phyloP scores from a whole-genome alignment of 805 yeast genomes.

The Nakazawaea wyomingensis region DNA sequence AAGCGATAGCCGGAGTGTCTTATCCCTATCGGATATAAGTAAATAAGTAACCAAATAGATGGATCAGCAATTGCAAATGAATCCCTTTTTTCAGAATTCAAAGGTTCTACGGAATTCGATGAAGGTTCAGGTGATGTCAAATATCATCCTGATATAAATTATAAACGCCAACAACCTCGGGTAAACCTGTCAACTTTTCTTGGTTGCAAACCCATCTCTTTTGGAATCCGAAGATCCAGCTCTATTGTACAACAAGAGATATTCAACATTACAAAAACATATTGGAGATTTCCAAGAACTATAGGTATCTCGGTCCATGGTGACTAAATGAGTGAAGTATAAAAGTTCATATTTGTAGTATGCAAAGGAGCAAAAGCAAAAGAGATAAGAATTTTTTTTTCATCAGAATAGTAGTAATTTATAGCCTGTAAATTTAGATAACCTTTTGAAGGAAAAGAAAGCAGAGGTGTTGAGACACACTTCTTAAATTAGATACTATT shows the following conservation, averaged over 20 bases:
- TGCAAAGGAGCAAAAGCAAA: no score
- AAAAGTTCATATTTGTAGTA: no score
- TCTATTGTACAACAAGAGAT: conserved; percentile 91
- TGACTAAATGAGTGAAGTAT: no score
- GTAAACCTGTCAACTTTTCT: conserved; percentile 92
- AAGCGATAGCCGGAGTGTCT: no score
- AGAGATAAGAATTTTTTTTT: neutral
- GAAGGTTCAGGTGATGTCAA: conserved; percentile 99
- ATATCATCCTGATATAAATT: conserved; percentile 99
- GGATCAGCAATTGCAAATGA: no score
- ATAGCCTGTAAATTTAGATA: no score
- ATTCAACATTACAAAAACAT: conserved; percentile 83
- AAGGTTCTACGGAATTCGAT: conserved; percentile 84
- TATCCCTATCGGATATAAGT: no score
- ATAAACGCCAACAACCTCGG: conserved; percentile 98
- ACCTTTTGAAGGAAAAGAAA: no score
- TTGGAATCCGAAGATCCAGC: conserved; percentile 99
- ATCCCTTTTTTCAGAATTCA: conserved; percentile 93
- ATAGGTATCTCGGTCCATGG: conserved; percentile 93
- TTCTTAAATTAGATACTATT: no score
- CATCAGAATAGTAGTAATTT: no score
- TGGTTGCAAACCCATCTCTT: conserved; percentile 99
- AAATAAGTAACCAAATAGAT: no score
- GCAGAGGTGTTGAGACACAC: no score
- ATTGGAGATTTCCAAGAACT: conserved; percentile 77